A percentile compares a stretch with the other conserved stretches of the same genome.
These are phyloP conservation scores for Apiotrichum gracile DNA, from an alignment of 1,284 basidiomycete genomes.

Conservation along the genomic window DNA sequence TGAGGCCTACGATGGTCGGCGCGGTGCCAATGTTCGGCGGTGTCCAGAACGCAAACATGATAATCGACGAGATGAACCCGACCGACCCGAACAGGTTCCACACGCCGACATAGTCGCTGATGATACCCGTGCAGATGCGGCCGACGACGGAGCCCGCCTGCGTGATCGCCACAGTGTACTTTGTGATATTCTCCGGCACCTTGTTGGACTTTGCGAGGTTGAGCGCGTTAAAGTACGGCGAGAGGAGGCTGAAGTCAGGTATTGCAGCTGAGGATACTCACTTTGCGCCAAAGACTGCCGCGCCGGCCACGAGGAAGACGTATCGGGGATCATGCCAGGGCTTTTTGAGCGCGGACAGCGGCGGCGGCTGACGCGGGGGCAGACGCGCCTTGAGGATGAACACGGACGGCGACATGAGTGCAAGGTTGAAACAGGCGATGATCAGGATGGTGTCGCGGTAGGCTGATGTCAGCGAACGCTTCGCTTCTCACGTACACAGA, in stretches of 20 bases:
- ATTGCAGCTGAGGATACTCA: neutral
- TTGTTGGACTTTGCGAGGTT: slow-evolving; percentile 5
- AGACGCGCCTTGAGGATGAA: slow-evolving; percentile 23
- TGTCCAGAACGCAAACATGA: slow-evolving; percentile 23
- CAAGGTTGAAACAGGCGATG: slow-evolving; percentile 17
- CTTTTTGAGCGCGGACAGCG: slow-evolving; percentile 7
- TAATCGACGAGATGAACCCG: slow-evolving; percentile 11
- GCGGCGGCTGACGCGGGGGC: slow-evolving; percentile 17
- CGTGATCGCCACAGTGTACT: slow-evolving; percentile 9
- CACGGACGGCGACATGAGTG: slow-evolving; percentile 21
- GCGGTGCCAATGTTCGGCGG: slow-evolving; percentile 12
- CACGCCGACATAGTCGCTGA: slow-evolving; percentile 14
- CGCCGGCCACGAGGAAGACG: slow-evolving; percentile 12
- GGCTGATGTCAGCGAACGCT: neutral
- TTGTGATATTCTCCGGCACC: neutral
- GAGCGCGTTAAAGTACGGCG: slow-evolving; percentile 13
- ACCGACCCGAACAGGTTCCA: slow-evolving; percentile 7
- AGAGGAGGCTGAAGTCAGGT: slow-evolving; percentile 10
- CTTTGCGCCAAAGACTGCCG: slow-evolving; percentile 7
- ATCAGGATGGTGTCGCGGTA: slow-evolving; percentile 28
- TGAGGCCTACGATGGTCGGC: slow-evolving; percentile 34
- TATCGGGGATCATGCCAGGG: slow-evolving; percentile 15
- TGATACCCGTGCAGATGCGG: slow-evolving; percentile 5
- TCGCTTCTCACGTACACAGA: neutral
- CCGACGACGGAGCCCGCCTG: slow-evolving; percentile 9